Conservation (phyloP, 1,284 basidiomycete genomes). For the Ceratobasidium sp. region DNA sequence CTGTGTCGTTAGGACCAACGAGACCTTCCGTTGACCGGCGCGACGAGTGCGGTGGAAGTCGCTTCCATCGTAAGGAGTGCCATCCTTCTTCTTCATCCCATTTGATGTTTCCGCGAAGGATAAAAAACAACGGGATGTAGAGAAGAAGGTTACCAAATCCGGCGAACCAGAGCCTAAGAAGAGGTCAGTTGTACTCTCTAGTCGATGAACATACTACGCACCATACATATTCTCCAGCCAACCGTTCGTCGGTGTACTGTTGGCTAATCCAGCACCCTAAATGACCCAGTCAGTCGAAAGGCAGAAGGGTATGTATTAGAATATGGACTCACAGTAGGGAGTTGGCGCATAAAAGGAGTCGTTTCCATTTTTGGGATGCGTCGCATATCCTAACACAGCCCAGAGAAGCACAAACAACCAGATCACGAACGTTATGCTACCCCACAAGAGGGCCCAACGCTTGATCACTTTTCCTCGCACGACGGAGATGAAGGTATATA, state of each 20-base stretch:
- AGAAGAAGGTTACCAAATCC: constrained; percentile 44
- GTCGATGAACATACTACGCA: neutral
- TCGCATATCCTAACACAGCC: constrained; percentile 44
- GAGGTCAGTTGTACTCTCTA: neutral
- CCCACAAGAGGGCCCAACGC: constrained; percentile 25
- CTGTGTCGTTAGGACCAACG: constrained; percentile 22
- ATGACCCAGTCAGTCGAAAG: neutral
- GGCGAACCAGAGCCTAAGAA: constrained; percentile 47
- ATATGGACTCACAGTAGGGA: constrained; percentile 42
- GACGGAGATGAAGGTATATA: constrained; percentile 50
- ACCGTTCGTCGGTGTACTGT: constrained; percentile 29
- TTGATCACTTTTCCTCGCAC: constrained; percentile 45
- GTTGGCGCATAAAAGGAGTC: constrained; percentile 47
- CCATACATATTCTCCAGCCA: constrained; percentile 44
- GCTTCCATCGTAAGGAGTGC: constrained; percentile 11
- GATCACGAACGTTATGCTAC: constrained; percentile 41
- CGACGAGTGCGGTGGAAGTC: constrained; percentile 1
- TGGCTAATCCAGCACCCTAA: constrained; percentile 48
- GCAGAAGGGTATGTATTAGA: neutral
- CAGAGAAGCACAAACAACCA: constrained; percentile 49
- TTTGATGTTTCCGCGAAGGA: constrained; percentile 39
- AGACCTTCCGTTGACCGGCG: constrained; percentile 14
- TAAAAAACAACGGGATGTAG: constrained; percentile 47
- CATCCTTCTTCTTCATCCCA: constrained; percentile 38
- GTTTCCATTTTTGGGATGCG: constrained; percentile 14